phyloP scores from a whole-genome alignment of 129 eudicot genomes.

The Helichrysum umbraculigerum region DNA sequence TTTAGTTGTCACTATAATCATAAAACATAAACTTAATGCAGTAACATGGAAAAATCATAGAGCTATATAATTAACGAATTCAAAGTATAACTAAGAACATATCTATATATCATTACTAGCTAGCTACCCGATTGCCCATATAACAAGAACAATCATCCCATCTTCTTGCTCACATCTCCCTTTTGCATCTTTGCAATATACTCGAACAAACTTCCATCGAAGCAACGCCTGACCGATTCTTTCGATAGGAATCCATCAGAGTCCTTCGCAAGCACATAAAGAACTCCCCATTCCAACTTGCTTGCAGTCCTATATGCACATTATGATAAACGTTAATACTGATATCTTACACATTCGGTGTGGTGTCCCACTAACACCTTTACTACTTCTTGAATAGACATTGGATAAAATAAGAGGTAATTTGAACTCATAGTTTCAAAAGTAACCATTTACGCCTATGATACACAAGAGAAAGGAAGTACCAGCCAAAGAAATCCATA shows the following conservation, averaged over 20 bases:
- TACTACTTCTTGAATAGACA: neutral
- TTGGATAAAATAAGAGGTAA: neutral
- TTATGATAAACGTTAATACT: neutral
- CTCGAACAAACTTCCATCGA: slow-evolving; percentile 63
- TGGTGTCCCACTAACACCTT: no score
- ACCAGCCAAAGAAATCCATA: slow-evolving; percentile 67
- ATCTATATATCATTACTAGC: slow-evolving; percentile 22
- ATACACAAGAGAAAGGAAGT: slow-evolving; percentile 3
- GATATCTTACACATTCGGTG: neutral
- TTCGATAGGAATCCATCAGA: slow-evolving; percentile 55
- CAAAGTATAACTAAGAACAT: neutral
- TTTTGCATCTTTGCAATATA: slow-evolving; percentile 50
- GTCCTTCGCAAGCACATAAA: slow-evolving; percentile 59
- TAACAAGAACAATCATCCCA: slow-evolving; percentile 30
- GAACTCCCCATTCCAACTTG: slow-evolving; percentile 55
- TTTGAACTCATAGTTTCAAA: neutral
- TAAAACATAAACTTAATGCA: neutral
- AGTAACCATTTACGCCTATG: neutral
- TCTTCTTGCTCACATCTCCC: slow-evolving; percentile 34
- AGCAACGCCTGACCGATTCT: slow-evolving; percentile 67
- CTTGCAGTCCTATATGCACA: slow-evolving; percentile 37
- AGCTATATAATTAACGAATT: neutral
- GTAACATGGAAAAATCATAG: neutral
- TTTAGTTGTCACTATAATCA: neutral
- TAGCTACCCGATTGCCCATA: slow-evolving; percentile 10